Conservation (phyloP, 2,329 filamentous ascomycete species). For the Calonectria ilicicola region DNA sequence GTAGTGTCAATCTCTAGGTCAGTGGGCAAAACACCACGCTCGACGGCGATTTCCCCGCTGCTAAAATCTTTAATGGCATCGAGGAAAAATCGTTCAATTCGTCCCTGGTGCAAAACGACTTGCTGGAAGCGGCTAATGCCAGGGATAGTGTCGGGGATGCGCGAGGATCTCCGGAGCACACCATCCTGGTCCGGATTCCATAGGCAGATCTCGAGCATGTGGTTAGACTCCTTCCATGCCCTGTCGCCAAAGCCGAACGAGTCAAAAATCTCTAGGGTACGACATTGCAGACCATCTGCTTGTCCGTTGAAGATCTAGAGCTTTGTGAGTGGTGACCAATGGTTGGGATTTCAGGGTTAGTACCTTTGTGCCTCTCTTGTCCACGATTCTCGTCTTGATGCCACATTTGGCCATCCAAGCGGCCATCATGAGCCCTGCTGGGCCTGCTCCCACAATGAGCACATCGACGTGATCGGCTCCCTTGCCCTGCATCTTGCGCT, state of each 20-base stretch:
- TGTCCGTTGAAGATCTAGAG: constrained; percentile 48
- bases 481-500: not conserved
- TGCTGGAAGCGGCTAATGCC: constrained; percentile 74
- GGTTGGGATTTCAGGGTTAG: too few relatives aligned
- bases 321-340: not conserved
- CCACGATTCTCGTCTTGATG: constrained; percentile 31
- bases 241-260: constrained; percentile 75
- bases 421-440: constrained; percentile 31
- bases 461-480: not conserved
- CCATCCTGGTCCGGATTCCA: constrained; percentile 74
- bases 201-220: constrained; percentile 70
- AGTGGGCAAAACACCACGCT: constrained; percentile 27
- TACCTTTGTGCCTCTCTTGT: constrained; percentile 31
- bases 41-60: constrained; percentile 20
- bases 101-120: constrained; percentile 68
- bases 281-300: constrained; percentile 66
- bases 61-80: constrained; percentile 33
- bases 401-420: constrained; percentile 33
- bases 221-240: constrained; percentile 74
- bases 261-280: constrained; percentile 79
- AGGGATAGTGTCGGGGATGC: constrained; percentile 72
- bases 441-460: constrained; percentile 14
- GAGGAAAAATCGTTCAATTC: constrained; percentile 36
- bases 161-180: constrained; percentile 66
- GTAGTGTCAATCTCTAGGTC: constrained; percentile 18